Percentiles rank a stretch among this genome's conserved stretches.
phyloP scores from a whole-genome alignment of 2,329 filamentous ascomycete species.

The Neopestalotiopsis sp. region DNA sequence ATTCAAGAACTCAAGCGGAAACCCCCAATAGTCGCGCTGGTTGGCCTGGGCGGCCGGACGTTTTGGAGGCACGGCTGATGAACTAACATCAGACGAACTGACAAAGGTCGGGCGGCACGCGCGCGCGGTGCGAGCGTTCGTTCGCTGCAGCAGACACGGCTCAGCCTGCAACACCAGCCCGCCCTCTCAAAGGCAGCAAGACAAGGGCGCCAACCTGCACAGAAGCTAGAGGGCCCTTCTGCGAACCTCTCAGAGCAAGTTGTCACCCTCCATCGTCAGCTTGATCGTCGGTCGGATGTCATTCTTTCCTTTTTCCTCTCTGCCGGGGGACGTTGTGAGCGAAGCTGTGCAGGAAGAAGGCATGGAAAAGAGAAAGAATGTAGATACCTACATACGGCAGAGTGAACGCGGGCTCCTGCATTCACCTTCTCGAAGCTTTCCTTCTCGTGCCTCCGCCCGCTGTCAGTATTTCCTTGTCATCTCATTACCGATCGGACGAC shows the following conservation, averaged over 20 bases:
- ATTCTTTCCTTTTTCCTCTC: not conserved
- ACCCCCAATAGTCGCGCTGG: not conserved
- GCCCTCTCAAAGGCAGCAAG: not conserved
- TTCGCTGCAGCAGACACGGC: no score
- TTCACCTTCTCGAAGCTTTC: not conserved
- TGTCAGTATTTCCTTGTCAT: not conserved
- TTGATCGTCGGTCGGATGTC: not conserved
- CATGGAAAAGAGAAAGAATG: not conserved
- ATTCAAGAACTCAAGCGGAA: not conserved
- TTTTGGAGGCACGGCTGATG: conserved; percentile 14
- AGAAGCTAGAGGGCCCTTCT: not conserved
- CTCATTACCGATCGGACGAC: not conserved
- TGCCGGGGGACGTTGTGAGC: not conserved
- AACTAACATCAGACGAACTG: conserved; percentile 11
- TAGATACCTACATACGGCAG: not conserved
- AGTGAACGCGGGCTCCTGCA: not conserved
- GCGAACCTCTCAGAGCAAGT: conserved; percentile 1
- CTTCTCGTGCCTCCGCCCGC: not conserved
- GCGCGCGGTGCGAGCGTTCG: not conserved
- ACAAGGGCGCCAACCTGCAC: not conserved
- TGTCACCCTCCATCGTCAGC: conserved; percentile 6
- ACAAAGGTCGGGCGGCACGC: not conserved
- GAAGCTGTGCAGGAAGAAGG: not conserved
- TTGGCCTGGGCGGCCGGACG: not conserved
- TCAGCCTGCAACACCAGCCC: no score